A percentile compares a stretch with the other conserved stretches of the same genome.
phyloP scores from a whole-genome alignment of 1,139 yeast genomes.

The Diutina neorugosa region DNA sequence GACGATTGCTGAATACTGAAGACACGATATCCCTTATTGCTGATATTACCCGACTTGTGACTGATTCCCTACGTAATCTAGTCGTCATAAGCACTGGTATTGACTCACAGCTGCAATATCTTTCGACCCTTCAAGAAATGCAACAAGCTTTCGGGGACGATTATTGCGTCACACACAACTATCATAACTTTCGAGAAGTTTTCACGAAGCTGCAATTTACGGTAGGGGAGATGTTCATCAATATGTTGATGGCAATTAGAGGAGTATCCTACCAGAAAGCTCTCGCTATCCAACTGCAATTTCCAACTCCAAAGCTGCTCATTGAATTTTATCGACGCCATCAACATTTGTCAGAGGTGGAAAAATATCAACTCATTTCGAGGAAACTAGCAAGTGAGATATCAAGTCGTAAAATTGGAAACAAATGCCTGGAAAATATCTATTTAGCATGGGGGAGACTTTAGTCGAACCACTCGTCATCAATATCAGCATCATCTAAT shows the following conservation, averaged over 20 bases:
- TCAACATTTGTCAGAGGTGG: not conserved
- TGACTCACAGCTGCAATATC: slow-evolving; percentile 42
- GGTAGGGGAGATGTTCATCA: slow-evolving; percentile 61
- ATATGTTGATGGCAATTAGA: slow-evolving; percentile 64
- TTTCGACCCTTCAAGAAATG: slow-evolving; percentile 25
- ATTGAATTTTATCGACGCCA: slow-evolving; percentile 17
- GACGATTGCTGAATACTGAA: slow-evolving; percentile 59
- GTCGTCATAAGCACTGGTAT: slow-evolving; percentile 41
- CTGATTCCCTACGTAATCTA: slow-evolving; percentile 14
- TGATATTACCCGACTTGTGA: slow-evolving; percentile 41
- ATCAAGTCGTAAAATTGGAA: not conserved
- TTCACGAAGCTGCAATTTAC: slow-evolving; percentile 66
- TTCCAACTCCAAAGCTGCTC: slow-evolving; percentile 49
- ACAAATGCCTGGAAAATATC: not conserved
- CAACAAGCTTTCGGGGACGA: slow-evolving; percentile 27
- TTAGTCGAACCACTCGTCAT: slow-evolving; percentile 4
- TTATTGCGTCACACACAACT: slow-evolving; percentile 51
- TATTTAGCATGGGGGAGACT: slow-evolving; percentile 1
- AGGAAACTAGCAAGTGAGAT: not conserved
- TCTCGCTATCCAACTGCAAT: slow-evolving; percentile 52
- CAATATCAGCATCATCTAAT: slow-evolving; percentile 1
- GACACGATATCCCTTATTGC: slow-evolving; percentile 61
- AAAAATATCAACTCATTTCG: not conserved
- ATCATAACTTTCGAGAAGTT: slow-evolving; percentile 52
- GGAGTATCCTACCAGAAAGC: slow-evolving; percentile 88